These are phyloP conservation scores for Penicilliopsis zonata DNA, from an alignment of 495 filamentous ascomycete genomes.

Conservation along the genomic window DNA sequence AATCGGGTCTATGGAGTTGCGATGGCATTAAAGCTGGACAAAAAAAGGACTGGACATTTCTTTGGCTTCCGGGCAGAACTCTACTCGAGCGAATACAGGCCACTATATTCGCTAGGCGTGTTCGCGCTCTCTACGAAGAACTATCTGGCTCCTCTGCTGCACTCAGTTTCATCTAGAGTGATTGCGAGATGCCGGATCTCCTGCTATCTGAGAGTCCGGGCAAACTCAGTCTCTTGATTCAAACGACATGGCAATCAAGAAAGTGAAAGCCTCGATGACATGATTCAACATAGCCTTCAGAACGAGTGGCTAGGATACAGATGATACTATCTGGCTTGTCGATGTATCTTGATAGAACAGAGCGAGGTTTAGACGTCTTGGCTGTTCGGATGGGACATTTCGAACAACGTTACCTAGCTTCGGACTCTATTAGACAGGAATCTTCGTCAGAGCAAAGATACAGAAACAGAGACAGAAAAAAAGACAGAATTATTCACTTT, in stretches of 20 bases:
- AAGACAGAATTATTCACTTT: constrained; percentile 25
- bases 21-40: not conserved
- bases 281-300: constrained; percentile 16
- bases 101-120: too few relatives aligned
- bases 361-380: constrained; percentile 37
- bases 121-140: too few relatives aligned
- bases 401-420: constrained; percentile 35
- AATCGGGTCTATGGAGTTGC: not conserved
- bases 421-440: constrained; percentile 32
- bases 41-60: not conserved
- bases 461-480: constrained; percentile 23
- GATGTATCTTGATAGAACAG: constrained; percentile 56
- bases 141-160: too few relatives aligned
- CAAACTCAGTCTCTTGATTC: too few relatives aligned
- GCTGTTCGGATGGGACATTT: constrained; percentile 23
- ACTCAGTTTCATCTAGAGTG: too few relatives aligned
- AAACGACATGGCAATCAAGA: constrained; percentile 8
- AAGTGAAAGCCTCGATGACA: constrained; percentile 11
- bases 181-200: too few relatives aligned
- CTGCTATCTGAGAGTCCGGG: too few relatives aligned
- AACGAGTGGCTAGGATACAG: constrained; percentile 38
- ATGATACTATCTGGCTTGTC: constrained; percentile 55
- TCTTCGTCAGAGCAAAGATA: constrained; percentile 21
- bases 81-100: not conserved
- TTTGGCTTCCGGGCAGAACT: not conserved